A percentile compares a stretch with the other conserved stretches of the same genome.
These are phyloP conservation scores for Triticum dicoccoides DNA, from an alignment of 176 grass and related monocot genomes.

Conservation along the genomic window DNA sequence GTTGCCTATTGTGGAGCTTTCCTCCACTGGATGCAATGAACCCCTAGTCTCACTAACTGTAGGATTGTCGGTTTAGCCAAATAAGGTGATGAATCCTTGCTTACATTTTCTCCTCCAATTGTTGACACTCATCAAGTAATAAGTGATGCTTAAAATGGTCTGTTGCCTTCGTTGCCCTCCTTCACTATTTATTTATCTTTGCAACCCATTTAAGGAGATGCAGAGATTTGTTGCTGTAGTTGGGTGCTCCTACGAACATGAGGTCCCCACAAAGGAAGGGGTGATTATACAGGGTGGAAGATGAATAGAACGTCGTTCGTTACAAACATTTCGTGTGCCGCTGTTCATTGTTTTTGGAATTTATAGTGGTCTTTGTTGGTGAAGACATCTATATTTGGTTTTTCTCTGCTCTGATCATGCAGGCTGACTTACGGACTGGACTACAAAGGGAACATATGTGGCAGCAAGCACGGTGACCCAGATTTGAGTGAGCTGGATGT, in stretches of 20 bases:
- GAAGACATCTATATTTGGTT: neutral
- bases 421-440: conserved; percentile 86
- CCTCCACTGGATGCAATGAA: neutral
- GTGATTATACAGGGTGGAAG: neutral
- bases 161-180: neutral
- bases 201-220: neutral
- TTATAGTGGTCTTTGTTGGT: neutral
- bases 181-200: neutral
- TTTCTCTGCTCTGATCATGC: conserved; percentile 1
- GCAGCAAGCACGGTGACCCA: conserved; percentile 55
- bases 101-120: neutral
- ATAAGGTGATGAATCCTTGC: neutral
- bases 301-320: neutral
- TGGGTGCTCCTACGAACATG: neutral
- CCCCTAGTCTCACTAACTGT: neutral
- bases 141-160: neutral
- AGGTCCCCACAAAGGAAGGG: neutral
- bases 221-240: neutral
- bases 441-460: conserved; percentile 93
- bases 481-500: conserved; percentile 80
- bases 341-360: neutral
- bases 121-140: neutral
- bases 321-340: neutral
- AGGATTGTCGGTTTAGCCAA: neutral
- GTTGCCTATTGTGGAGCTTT: conserved; percentile 5